These are phyloP conservation scores for Aspergillus pseudonomiae DNA, from an alignment of 2,329 filamentous ascomycete genomes.

Conservation along the genomic window DNA sequence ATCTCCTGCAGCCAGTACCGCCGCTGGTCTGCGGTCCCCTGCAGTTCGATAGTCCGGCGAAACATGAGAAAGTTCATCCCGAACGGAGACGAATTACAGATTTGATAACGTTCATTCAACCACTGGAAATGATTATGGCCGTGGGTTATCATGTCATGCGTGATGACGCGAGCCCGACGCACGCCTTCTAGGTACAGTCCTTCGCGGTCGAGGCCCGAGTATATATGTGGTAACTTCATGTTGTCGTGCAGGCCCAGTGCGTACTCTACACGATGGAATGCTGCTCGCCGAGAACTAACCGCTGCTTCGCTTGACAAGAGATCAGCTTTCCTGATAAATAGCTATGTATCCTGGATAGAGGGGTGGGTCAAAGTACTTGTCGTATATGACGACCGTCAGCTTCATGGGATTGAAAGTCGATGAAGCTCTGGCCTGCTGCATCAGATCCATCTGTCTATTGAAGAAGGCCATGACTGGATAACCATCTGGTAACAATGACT, in stretches of 20 bases:
- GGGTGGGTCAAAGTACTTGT: neutral
- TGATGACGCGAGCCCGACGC: neutral
- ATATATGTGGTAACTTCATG: slow-evolving; percentile 8
- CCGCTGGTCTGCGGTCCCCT: slow-evolving; percentile 51
- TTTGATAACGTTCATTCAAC: slow-evolving; percentile 9
- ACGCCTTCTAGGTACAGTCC: slow-evolving; percentile 7
- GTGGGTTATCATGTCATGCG: slow-evolving; percentile 7
- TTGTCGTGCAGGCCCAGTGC: slow-evolving; percentile 2
- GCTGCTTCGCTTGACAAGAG: neutral
- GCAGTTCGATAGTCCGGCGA: slow-evolving; percentile 52
- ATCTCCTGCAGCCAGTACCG: slow-evolving; percentile 54
- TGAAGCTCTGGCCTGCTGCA: neutral
- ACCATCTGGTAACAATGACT: neutral
- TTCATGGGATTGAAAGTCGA: neutral
- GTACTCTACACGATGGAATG: slow-evolving; percentile 4
- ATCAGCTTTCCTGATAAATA: too few species aligned
- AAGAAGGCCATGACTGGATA: neutral
- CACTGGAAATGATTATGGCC: slow-evolving; percentile 5
- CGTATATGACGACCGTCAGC: neutral
- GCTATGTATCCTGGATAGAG: neutral
- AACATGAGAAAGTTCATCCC: slow-evolving; percentile 45
- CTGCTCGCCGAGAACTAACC: slow-evolving; percentile 5
- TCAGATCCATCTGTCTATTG: neutral
- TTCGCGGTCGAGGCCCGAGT: slow-evolving; percentile 5
- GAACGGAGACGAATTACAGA: slow-evolving; percentile 7